Base-by-base conservation (phyloP, 2,329 filamentous ascomycete species). In the Gnomoniopsis sp. region DNA sequence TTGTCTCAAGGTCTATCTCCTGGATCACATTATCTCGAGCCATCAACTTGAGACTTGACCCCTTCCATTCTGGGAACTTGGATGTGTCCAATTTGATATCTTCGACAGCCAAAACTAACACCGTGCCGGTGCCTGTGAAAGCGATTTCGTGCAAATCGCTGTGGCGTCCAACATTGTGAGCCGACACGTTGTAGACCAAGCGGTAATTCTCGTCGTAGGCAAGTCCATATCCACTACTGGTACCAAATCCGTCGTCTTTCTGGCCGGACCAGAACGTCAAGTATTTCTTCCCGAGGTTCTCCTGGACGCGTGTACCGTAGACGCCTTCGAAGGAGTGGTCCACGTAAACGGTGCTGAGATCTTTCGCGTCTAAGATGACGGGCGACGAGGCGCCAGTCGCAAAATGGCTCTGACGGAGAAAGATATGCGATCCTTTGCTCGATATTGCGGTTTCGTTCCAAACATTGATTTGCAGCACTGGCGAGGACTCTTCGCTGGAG, bases 61-160 rank as follows among this genome's bases (percentile, higher is more conserved):
- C 70, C n/a, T 4, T 30, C 51, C 51, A 51, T 3, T 30, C 23
- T 10, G 36, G 11, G 64, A 64, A 12, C 65, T 26, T 17, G 59
- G n/a, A 34, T 36, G 65, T 64, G 2, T 64, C 66, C 26, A 55
- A 23, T n/a, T 57, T 65, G 1, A 62, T 47, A 6, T 62, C 62
- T 21, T 71, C 69, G 61, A 77, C 78, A 48, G 74, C 72, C 15
- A 72, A 73, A 64, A 78, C 71, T 36, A 79, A 66, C 19, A 73
- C 72, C 0, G 74, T 75, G 30, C 71, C 72, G 57, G 75, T 64
- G 1, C 66, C 57, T 1, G 76, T 79, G n/a, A 79, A 64, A n/a
- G 69, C 65, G 58, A 78, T 72, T 55, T 78, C 75, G 62, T 79
- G 77, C 55, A 76, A 69, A 57, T 79, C 55, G n/a, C 47, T 72